Conservation (phyloP, 306 rosid species). For the Pyrus betulifolia region DNA sequence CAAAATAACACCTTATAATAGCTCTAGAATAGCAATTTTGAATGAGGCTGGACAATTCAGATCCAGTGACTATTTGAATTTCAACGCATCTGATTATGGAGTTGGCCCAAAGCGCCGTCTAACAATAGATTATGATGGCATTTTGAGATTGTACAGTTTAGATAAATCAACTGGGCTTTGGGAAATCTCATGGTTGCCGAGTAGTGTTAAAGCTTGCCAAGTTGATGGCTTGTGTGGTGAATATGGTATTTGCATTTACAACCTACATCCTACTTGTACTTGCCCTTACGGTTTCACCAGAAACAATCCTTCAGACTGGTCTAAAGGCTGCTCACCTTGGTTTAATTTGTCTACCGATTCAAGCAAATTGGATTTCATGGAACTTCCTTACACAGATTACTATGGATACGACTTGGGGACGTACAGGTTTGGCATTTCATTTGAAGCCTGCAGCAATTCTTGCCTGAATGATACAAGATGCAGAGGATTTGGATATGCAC, state of each 20-base stretch:
- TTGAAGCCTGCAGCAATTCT: conserved; percentile 15
- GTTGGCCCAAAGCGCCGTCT: conserved; percentile 3
- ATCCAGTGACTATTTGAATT: conserved; percentile 7
- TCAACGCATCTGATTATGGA: conserved; percentile 1
- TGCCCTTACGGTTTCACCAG: conserved; percentile 26
- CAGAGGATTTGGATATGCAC: conserved; percentile 25
- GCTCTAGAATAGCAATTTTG: conserved; percentile 11
- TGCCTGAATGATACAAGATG: conserved; percentile 12
- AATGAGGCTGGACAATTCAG: conserved; percentile 1
- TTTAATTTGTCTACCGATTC: conserved; percentile 4
- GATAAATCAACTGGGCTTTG: conserved; percentile 10
- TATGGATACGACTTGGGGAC: conserved; percentile 23
- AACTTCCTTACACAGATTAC: conserved; percentile 25
- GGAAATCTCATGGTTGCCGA: conserved; percentile 15
- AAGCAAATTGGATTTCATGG: conserved; percentile 7
- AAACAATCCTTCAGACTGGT: conserved; percentile 22
- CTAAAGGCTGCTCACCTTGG: conserved; percentile 25
- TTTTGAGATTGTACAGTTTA: conserved; percentile 13
- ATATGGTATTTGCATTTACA: conserved; percentile 19
- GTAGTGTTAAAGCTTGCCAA: neutral
- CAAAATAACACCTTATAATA: conserved; percentile 19
- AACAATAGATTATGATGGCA: conserved; percentile 23
- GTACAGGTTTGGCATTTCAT: neutral
- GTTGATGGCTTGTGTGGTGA: conserved; percentile 33
- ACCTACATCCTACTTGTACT: conserved; percentile 18